Base-by-base conservation (phyloP, 148 eudicot genomes). In the Limonium bicolor region DNA sequence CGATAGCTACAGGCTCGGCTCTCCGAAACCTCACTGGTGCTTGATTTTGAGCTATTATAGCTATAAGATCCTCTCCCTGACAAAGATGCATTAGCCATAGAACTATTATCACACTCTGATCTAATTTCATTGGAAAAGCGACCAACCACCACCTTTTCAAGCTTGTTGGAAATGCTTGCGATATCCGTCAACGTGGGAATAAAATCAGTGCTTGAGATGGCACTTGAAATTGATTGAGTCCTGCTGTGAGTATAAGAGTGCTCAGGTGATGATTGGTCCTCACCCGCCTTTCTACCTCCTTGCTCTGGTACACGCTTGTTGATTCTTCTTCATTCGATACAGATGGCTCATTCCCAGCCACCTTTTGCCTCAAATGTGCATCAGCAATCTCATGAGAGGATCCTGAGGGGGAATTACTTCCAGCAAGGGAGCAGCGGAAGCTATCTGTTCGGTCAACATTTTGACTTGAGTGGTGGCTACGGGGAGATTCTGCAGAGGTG, bases 141-240 rank as follows among this genome's bases (percentile, higher is more conserved):
- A n/a, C n/a, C n/a, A n/a, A n/a, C n/a, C n/a, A n/a, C n/a, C n/a
- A n/a, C n/a, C 46, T 62, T 65, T 53, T 58, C 77, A 41, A 60
- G 61, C 45, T 53, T 71, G 50, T 58, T 59, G 13, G 70, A 65
- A 34, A 54, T 51, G 50, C 65, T 61, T 27, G 72, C 64, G 5
- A 17, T 44, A 36, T 74, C 82, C 27, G 56, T 67, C 16, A 67
- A 41, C 41, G 64, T 31, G 10, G 79, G 72, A 22, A 65, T 14
- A 61, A 62, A 81, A 13, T 75, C 94, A 29, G 60, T 52, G 62
- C 78, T 79, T 21, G 90, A 73, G 47, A 74, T 47, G 16, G 64
- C 81, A 48, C 95, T 90, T 16, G 82, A 74, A 25, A 53, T 68
- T 19, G 95, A 90, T 45, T 73, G 95, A 21, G 70, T 78, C 68